Base-by-base conservation (phyloP, 129 eudicot genomes). In the Arctium minus region DNA sequence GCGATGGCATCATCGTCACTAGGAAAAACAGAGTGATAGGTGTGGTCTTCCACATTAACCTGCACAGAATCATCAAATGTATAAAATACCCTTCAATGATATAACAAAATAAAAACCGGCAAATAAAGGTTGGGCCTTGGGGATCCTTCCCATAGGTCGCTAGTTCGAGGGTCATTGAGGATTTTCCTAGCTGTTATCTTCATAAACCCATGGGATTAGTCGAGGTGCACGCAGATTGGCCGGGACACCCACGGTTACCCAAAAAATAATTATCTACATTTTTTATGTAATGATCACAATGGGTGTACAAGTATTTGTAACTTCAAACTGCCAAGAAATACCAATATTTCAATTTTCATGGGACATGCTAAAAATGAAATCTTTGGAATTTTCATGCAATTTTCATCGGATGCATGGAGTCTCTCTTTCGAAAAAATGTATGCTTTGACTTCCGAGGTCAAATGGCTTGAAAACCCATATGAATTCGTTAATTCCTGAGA, bases 41-140 rank as follows among this genome's bases (percentile, higher is more conserved):
- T 15, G 98, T 94, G 2, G 98, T 94, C 80, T 94, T 94, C 98
- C 98, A 92, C 97, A 94, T 94, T 83, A 94, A 85, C 90, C 97
- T 94, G 89, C 80, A 71, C 50, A 64, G 3, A 42, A 77, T 13
- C 13, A 6, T 44, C 22, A 42, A 60, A 64, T 22, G 62, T 39
- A 68, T 46, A 22, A 75, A 33, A 69, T 50, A 53, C 30, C 64
- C 69, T 74, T 15, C 9, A 79, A 27, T 17, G 22, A 62, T 77
- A 71, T 12, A 33, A 35, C 11, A 70, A 72, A 71, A n/a, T 35
- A 80, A 9, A n/a, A 22, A 67, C 15, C 1, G 40, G 40, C 40
- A 37, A 37, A 37, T 37, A 37, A 37, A 37, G 40, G 40, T 4
- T 37, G 3, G 40, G 40, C 40, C 40, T 37, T 37, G 40, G 4